Evolutionary conservation across 2,329 filamentous ascomycete genomes (phyloP), one percentile per base, ranked within the genome.

Genomic region (Phyllachora maydis): DNA sequence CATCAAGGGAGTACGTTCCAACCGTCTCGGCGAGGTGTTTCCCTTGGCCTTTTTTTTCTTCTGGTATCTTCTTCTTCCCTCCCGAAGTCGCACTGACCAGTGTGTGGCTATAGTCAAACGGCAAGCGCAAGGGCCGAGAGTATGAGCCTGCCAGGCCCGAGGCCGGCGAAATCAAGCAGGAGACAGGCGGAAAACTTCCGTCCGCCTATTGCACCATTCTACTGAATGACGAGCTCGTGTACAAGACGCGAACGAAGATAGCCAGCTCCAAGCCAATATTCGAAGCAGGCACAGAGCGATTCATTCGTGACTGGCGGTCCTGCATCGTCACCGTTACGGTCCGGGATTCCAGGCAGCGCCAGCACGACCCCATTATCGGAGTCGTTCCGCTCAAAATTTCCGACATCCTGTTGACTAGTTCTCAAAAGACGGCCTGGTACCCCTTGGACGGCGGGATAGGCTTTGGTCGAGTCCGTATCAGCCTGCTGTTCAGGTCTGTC

Each of bases 251-350:
- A 39, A 68, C 79, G 17, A 95, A 98, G 55, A 83, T 83, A 4
- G 76, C 91, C 6, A 90, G 77, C 17, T 90, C 79, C 24, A 83
- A 90, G 43, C 88, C 88, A 2, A 93, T 95, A 32, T 95, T 92
- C 60, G 93, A 95, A 36, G 83, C 88, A 3, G 85, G 85, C 29
- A 93, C 83, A 0, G 88, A 98, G 41, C 67, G 75, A 8, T 95
- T 95, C 37, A 55, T 95, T 15, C 73, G 85, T 12, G 85, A 98
- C 41, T 98, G 88, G 88, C 65, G 81, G 32, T 88, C 78, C 11
- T 63, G 66, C 21, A 76, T 93, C 27, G 62, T 91, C 25, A 93
- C 83, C 0, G 60, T 95, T 23, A 77, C 79, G 1, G 82, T 93
- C 10, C 74, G 88, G 14, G 85, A 95, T 42, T 70, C 76, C 8